phyloP scores from a whole-genome alignment of 108 stramenopile genomes.

The Licmophora abbreviata region DNA sequence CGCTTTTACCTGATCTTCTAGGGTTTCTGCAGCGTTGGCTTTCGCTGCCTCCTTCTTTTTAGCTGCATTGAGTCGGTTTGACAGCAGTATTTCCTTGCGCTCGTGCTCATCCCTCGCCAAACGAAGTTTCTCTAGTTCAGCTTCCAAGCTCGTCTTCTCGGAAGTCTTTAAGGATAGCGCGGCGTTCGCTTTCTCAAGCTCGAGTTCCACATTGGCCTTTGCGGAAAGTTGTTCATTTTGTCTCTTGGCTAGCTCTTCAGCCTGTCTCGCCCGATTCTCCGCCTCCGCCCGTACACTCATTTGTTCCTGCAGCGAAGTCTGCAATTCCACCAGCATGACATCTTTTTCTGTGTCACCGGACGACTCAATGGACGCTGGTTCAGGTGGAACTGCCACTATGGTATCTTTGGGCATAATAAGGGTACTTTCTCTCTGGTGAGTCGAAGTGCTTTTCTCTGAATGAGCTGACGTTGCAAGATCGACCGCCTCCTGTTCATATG shows the following conservation, averaged over 20 bases:
- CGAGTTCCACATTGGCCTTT: conserved; percentile 24
- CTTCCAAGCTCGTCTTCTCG: conserved; percentile 26
- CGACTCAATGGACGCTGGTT: too few species aligned
- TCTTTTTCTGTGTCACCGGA: conserved; percentile 8
- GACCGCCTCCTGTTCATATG: too few species aligned
- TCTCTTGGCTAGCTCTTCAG: conserved; percentile 1
- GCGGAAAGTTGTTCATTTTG: conserved; percentile 4
- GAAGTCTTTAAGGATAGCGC: conserved; percentile 15
- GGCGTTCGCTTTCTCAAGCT: conserved; percentile 25
- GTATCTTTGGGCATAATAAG: too few species aligned
- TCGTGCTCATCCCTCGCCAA: conserved; percentile 61
- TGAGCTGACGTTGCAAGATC: too few species aligned
- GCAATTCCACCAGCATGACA: conserved; percentile 45
- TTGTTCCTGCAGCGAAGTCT: conserved; percentile 51
- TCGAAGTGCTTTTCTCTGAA: too few species aligned
- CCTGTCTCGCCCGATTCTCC: conserved; percentile 2
- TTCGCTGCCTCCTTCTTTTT: conserved; percentile 72
- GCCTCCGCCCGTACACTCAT: conserved; percentile 41
- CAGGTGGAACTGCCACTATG: too few species aligned
- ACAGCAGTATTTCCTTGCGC: conserved; percentile 50
- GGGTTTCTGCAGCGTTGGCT: conserved; percentile 42
- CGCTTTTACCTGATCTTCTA: conserved; percentile 51
- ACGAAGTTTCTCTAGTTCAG: conserved; percentile 30
- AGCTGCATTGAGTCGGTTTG: conserved; percentile 60
- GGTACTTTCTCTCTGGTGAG: too few species aligned